A percentile compares a stretch with the other conserved stretches of the same genome.
phyloP scores from a whole-genome alignment of 1,139 yeast species.

The Candida glucosophila region DNA sequence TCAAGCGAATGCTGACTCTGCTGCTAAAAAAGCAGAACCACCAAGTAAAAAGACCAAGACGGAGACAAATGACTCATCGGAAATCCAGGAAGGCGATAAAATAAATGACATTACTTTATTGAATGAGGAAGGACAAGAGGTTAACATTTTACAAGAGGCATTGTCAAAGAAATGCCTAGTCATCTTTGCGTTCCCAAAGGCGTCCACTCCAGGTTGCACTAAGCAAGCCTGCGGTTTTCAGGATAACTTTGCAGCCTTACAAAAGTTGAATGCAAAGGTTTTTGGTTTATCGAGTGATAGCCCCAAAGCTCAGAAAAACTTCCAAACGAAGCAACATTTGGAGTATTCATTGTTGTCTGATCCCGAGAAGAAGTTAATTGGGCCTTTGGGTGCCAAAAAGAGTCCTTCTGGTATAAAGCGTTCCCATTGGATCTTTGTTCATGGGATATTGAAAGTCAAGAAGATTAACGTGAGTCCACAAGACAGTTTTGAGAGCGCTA shows the following conservation, averaged over 20 bases:
- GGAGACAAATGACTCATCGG: constrained; percentile 7
- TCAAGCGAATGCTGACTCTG: constrained; percentile 7
- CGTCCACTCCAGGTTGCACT: constrained; percentile 93
- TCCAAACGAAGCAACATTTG: constrained; percentile 63
- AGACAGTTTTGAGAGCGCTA: constrained; percentile 57
- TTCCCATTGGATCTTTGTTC: constrained; percentile 82
- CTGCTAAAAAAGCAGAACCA: constrained; percentile 5
- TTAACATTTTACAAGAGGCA: constrained; percentile 43
- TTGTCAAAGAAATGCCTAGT: constrained; percentile 43
- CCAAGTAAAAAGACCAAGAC: constrained; percentile 5
- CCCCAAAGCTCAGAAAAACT: constrained; percentile 66
- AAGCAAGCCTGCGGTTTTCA: constrained; percentile 89
- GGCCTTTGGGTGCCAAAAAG: constrained; percentile 76
- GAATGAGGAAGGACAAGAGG: constrained; percentile 60
- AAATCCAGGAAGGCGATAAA: constrained; percentile 53
- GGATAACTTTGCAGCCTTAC: constrained; percentile 49
- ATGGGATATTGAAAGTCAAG: constrained; percentile 62
- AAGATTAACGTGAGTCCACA: constrained; percentile 74
- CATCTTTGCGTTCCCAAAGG: constrained; percentile 80
- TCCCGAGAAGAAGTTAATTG: constrained; percentile 61
- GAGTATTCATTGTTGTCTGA: constrained; percentile 73
- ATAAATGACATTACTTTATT: constrained; percentile 58
- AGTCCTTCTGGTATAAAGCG: constrained; percentile 69
- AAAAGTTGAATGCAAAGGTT: constrained; percentile 41
- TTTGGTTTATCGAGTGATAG: constrained; percentile 70